These are phyloP conservation scores for Russula earlei DNA, from an alignment of 768 basidiomycete species.

Conservation along the genomic window DNA sequence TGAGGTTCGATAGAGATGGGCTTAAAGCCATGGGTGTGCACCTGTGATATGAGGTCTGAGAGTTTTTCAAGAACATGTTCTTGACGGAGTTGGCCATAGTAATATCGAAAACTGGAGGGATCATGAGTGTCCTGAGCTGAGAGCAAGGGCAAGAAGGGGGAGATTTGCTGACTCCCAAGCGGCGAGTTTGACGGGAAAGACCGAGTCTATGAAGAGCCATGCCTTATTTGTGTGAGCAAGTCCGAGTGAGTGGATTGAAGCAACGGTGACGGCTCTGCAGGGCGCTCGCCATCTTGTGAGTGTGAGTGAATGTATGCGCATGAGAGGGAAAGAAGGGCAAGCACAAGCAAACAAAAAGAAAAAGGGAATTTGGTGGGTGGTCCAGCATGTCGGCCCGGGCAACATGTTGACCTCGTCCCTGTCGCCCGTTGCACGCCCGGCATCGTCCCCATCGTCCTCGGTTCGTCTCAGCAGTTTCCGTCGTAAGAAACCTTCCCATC, in stretches of 20 bases:
- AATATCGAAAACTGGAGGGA: slow-evolving; percentile 46
- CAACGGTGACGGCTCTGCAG: no score
- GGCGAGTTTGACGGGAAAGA: slow-evolving; percentile 66
- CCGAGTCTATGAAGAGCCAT: slow-evolving; percentile 67
- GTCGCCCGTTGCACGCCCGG: slow-evolving; percentile 24
- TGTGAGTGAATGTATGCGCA: no score
- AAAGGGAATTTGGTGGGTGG: not conserved
- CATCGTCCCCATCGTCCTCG: slow-evolving; percentile 21
- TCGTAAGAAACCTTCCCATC: slow-evolving; percentile 18
- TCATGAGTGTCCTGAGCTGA: not conserved
- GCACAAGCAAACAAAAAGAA: not conserved
- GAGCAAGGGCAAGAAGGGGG: not conserved
- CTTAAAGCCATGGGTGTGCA: slow-evolving; percentile 49
- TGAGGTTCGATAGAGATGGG: slow-evolving; percentile 56
- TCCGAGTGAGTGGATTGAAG: not conserved
- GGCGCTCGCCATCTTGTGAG: no score
- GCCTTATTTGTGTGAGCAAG: slow-evolving; percentile 31
- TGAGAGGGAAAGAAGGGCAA: not conserved
- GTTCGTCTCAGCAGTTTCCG: slow-evolving; percentile 10
- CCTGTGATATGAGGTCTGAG: slow-evolving; percentile 36
- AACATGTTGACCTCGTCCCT: slow-evolving; percentile 19
- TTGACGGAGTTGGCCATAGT: slow-evolving; percentile 50
- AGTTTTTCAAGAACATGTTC: slow-evolving; percentile 47
- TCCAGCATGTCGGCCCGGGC: slow-evolving; percentile 33
- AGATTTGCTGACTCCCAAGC: slow-evolving; percentile 55